Evolutionary conservation across 1,284 basidiomycete species (phyloP), one percentile per base, ranked within the genome.

Genomic region (Tilletia indica): DNA sequence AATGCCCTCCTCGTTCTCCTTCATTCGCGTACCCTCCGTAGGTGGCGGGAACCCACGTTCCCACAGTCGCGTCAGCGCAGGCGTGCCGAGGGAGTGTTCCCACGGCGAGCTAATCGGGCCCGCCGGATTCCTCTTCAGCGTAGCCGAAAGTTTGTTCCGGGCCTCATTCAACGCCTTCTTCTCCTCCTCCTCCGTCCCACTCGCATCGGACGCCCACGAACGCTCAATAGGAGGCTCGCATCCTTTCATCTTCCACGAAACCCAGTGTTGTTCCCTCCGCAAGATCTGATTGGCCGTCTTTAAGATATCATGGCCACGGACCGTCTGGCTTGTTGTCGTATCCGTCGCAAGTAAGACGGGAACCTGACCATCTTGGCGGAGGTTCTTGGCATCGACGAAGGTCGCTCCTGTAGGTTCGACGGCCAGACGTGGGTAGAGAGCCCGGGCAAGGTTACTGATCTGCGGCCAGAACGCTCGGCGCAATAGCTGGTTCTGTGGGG

Each of bases 51-150:
- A 73, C 1, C 82, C 82, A 16, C 82, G 78, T n/a, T 68, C 70
- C 82, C 82, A 84, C 16, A 84, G 73, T 66, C 76, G 71, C n/a
- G 75, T 76, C 14, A 84, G 71, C n/a, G 82, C 80, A 0, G 77
- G 74, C 1, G 81, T 84, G 31, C 82, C 82, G 39, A 84, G 73
- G 45, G 61, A 16, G 63, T 56, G 61, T 21, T 48, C 38, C 42
- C 25, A 66, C 42, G 42, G 9, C 3, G 42, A 14, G 4, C 2
- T 4, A 48, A 21, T 70, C 64, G 77, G 74, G 3, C 76, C 75
- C 49, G 72, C 77, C 4, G 72, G 72, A 9, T 68, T 71, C 16
- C 71, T 38, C 42, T 74, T 73, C 19, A 49, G 19, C 70, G 47
- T n/a, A 69, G 70, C 58, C 72, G 63, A 16, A 11, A 80, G 68